These are phyloP conservation scores for Sporothrix luriei DNA, from an alignment of 2,329 filamentous ascomycete genomes.

Conservation along the genomic window DNA sequence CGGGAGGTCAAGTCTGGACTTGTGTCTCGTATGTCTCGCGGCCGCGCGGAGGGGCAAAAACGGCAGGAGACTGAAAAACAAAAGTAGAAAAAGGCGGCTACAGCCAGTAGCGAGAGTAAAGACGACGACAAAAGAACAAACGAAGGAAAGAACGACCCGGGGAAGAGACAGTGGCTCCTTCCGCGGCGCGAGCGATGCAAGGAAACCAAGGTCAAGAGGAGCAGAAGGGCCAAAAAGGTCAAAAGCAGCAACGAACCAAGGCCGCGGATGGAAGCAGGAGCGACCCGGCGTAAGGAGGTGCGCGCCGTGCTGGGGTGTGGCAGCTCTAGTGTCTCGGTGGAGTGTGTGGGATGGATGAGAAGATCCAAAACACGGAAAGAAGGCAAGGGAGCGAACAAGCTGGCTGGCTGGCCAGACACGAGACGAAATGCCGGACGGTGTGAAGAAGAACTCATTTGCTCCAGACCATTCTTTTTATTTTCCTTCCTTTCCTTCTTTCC, in stretches of 20 bases:
- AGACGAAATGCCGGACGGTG: slow-evolving; percentile 3
- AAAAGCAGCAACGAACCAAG: slow-evolving; percentile 6
- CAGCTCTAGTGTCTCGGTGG: background rate
- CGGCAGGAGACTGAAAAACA: background rate
- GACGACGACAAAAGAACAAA: background rate
- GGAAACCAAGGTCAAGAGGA: slow-evolving; percentile 20
- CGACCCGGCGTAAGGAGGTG: slow-evolving; percentile 26
- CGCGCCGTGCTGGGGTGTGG: slow-evolving; percentile 8
- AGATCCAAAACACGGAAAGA: slow-evolving; percentile 24
- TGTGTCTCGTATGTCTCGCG: slow-evolving; percentile 15
- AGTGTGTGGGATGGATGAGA: slow-evolving; percentile 14
- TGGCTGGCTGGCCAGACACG: slow-evolving; percentile 14
- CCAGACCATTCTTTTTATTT: background rate
- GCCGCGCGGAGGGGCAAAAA: slow-evolving; percentile 12
- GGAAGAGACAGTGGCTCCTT: slow-evolving; percentile 18
- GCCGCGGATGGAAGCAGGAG: slow-evolving; percentile 3
- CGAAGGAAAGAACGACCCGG: slow-evolving; percentile 26
- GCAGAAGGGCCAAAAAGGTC: no score
- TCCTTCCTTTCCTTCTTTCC: background rate
- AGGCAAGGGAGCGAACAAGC: slow-evolving; percentile 21
- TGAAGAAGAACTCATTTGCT: background rate
- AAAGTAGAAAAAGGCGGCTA: background rate
- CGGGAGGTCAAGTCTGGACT: background rate
- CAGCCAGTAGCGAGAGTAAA: background rate
- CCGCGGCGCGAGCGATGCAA: slow-evolving; percentile 17